phyloP scores from a whole-genome alignment of 306 rosid species.

The Prunus davidiana region DNA sequence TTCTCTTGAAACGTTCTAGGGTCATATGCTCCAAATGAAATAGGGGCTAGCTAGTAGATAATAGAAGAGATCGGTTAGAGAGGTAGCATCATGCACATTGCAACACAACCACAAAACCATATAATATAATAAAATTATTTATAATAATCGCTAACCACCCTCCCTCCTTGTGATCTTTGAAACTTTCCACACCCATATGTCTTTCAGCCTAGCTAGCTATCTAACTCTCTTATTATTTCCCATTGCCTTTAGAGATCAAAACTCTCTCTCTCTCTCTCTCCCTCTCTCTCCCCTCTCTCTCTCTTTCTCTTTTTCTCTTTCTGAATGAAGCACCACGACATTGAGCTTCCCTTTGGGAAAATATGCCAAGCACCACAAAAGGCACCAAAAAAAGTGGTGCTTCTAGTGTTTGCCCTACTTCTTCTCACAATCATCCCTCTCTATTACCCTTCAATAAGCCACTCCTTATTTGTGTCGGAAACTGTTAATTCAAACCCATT shows the following conservation, averaged over 20 bases:
- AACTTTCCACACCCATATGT: not conserved
- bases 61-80: not conserved
- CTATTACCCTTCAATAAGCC: slow-evolving; percentile 39
- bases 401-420: slow-evolving; percentile 47
- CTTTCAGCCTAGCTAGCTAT: not conserved
- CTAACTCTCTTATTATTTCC: not conserved
- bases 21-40: not conserved
- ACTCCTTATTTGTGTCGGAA: slow-evolving; percentile 31
- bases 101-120: slow-evolving; percentile 3
- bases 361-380: slow-evolving; percentile 19
- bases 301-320: slow-evolving; percentile 16
- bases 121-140: not conserved
- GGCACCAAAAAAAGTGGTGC: slow-evolving; percentile 38
- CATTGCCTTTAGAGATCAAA: not conserved
- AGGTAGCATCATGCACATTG: slow-evolving; percentile 12
- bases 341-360: slow-evolving; percentile 48
- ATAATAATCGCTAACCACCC: slow-evolving; percentile 1
- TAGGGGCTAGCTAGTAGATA: not conserved
- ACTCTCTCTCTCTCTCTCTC: slow-evolving; percentile 10
- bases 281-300: too few species aligned
- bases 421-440: slow-evolving; percentile 48
- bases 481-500: slow-evolving; percentile 7
- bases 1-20: slow-evolving; percentile 6
- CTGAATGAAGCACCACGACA: slow-evolving; percentile 51
- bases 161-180: not conserved